Evolutionary conservation across 768 basidiomycete species (phyloP).

Genomic region (Rhodosporidiobolus sp.): DNA sequence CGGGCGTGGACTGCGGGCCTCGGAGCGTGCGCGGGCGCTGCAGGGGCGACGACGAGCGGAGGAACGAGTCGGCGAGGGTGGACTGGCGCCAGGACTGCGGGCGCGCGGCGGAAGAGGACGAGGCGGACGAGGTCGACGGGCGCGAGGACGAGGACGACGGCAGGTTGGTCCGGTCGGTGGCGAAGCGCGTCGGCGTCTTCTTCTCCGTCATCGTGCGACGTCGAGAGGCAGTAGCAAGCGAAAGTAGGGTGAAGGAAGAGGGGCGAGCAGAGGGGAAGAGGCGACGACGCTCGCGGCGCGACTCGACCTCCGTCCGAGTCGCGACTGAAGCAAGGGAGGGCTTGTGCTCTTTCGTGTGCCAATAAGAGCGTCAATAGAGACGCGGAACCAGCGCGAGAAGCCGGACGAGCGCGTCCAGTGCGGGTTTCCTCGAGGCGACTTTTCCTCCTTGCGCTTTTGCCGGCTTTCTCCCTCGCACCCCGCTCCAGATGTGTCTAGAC

Average conservation of each 20-base stretch:
- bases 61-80: constrained; percentile 12
- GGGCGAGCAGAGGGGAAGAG: neutral
- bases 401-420: too few relatives aligned
- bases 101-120: neutral
- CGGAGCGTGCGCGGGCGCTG: neutral
- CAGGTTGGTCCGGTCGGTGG: constrained; percentile 28
- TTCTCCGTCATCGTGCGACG: neutral
- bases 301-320: too few relatives aligned
- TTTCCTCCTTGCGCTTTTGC: too few relatives aligned
- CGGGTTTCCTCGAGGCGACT: too few relatives aligned
- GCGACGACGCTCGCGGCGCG: neutral
- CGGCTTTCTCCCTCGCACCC: too few relatives aligned
- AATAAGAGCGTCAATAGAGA: too few relatives aligned
- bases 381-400: too few relatives aligned
- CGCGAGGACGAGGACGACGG: neutral
- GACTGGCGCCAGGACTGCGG: constrained; percentile 8
- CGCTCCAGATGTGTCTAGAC: too few relatives aligned
- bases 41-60: neutral
- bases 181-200: constrained; percentile 12
- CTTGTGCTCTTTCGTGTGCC: too few relatives aligned
- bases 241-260: neutral
- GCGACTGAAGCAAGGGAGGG: too few relatives aligned
- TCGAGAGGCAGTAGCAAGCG: neutral
- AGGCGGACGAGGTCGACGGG: neutral
- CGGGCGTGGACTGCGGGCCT: neutral